Base-by-base conservation (phyloP, 2,329 filamentous ascomycete genomes). In the Fusarium humuli region DNA sequence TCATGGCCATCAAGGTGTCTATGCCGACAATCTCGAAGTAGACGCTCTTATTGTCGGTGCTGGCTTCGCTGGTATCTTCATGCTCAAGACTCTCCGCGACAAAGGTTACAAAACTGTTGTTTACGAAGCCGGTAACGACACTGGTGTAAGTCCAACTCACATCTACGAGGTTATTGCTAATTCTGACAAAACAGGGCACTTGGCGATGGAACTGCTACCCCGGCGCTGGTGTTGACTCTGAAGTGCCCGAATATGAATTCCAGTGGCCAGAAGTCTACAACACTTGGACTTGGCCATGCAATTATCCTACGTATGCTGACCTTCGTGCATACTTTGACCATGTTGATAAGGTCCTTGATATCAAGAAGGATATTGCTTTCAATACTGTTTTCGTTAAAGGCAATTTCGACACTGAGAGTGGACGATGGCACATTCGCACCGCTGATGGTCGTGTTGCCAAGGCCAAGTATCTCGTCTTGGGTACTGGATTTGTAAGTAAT, bases 281-380 rank as follows among this genome's bases (percentile, higher is more conserved):
- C 75, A 83, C 83, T 6, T 90, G 87, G 87, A 87, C 80, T 37
- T 91, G 87, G 85, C 79, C 80, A 0, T 82, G 76, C 64, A 83
- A 84, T 60, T 89, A 87, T 52, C 86, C 87, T 1, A 82, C 77
- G 13, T 85, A 83, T 25, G 67, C 81, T 25, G 85, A 91, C 46
- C 79, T 91, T 2, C 81, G 85, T 14, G 74, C 76, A 6, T 91
- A 91, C 75, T 91, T 91, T 72, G 83, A 88, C 18, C 85, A 88
- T 52, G 83, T 88, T 20, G 88, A 89, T 57, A 85, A 85, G 60
- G 81, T 85, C 7, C 71, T 88, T 9, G 77, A 83, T 14, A 78
- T 91, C 22, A 87, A 84, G 74, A 89, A 88, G 69, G 86, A 90
- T 62, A 83, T 81, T 29, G 79, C 83, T 2, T 90, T 89, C 75